Conservation (phyloP, 805 yeast species). For the Lachancea cidri region DNA sequence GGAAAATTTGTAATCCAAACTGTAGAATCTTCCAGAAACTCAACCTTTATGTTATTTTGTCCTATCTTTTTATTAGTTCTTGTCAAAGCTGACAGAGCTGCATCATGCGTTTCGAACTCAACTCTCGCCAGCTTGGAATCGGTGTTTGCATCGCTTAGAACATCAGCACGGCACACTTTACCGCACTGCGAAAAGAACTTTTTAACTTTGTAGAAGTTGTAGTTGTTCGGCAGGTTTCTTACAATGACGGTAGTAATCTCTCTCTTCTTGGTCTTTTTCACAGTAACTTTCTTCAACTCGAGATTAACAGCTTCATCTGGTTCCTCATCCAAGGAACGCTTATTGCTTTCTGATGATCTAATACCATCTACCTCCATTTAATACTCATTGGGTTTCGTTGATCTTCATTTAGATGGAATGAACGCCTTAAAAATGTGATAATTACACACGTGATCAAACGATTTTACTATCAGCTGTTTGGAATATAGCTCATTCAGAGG, state of each 20-base stretch:
- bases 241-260: slow-evolving; percentile 59
- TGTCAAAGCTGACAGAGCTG: slow-evolving; percentile 54
- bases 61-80: slow-evolving; percentile 47
- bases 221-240: slow-evolving; percentile 38
- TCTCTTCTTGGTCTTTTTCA: slow-evolving; percentile 36
- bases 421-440: too few relatives aligned
- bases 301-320: neutral
- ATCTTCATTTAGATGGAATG: neutral
- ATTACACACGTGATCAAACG: too few relatives aligned
- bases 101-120: slow-evolving; percentile 48
- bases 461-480: too few relatives aligned
- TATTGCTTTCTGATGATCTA: neutral
- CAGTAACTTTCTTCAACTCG: neutral
- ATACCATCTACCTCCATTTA: neutral
- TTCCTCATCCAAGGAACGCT: neutral
- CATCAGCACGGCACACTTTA: slow-evolving; percentile 35
- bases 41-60: slow-evolving; percentile 42
- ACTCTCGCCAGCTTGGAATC: slow-evolving; percentile 42
- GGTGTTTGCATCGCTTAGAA: slow-evolving; percentile 17
- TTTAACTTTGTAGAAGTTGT: slow-evolving; percentile 37
- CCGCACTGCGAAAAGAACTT: slow-evolving; percentile 61
- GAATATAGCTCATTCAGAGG: too few relatives aligned
- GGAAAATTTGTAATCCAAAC: slow-evolving; percentile 76
- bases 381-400: too few relatives aligned
- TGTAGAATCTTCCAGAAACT: slow-evolving; percentile 43